Base-by-base conservation (phyloP, 2,329 filamentous ascomycete species). In the Colletotrichum sp. region DNA sequence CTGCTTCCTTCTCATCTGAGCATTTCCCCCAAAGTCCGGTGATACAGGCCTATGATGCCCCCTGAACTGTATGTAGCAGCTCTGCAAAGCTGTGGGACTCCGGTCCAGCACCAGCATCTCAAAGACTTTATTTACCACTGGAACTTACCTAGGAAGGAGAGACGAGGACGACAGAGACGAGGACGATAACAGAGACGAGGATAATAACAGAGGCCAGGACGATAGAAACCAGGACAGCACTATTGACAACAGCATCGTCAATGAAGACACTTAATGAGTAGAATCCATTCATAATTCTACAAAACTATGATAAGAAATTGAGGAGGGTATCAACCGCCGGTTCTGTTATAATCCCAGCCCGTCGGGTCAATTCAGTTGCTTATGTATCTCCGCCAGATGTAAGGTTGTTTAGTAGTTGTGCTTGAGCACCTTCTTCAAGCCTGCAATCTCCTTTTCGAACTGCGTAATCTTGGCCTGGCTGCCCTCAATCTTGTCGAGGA, bases 391-490 rank as follows among this genome's bases (percentile, higher is more conserved):
- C 43, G 43, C 43, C 43, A 21, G n/a, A 21, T 0, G n/a, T 21
- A 34, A 16, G 2, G 55, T 59, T 28, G 0, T 63, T 63, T 21
- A 76, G 34, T 67, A 81, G 79, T 86, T 80, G 63, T 82, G 81
- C 13, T 80, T 80, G 78, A 97, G 83, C 60, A 95, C 85, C 88
- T 93, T 94, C 88, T 96, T 96, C 85, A 98, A 84, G 55, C 77
- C 85, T 3, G 84, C 91, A 84, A 94, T 95, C 82, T 98, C 93
- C 79, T 84, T 87, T 85, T 98, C 96, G 82, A 93, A 94, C 69
- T 85, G 88, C 79, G 92, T 89, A 75, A 98, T 92, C 87, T 94
- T 96, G 68, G 83, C 84, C 87, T 98, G 96, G 76, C 94, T 93
- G n/a, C 83, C 86, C 79, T 92, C 89, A 76, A 98, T 84, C 87